These are phyloP conservation scores for Flaveria bidentis DNA, from an alignment of 129 eudicot genomes.

Conservation along the genomic window DNA sequence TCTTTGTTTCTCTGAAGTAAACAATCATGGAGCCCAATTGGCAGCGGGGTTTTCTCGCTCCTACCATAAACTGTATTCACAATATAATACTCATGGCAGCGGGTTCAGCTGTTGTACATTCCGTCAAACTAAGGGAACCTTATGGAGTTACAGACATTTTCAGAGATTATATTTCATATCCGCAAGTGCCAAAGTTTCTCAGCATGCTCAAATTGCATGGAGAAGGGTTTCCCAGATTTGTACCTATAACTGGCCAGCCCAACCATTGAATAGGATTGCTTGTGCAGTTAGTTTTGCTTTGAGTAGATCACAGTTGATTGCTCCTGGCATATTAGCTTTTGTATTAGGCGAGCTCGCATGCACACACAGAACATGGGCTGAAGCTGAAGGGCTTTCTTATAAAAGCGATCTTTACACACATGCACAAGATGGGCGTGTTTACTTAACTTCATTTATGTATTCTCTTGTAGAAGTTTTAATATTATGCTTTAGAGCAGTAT, in stretches of 20 bases:
- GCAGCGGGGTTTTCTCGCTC: slow-evolving; percentile 37
- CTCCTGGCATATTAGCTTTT: slow-evolving; percentile 81
- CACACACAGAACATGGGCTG: slow-evolving; percentile 45
- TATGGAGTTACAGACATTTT: slow-evolving; percentile 38
- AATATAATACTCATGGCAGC: slow-evolving; percentile 32
- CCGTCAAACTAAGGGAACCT: slow-evolving; percentile 40
- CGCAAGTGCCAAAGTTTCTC: slow-evolving; percentile 49
- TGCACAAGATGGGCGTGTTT: slow-evolving; percentile 77
- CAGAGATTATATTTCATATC: slow-evolving; percentile 36
- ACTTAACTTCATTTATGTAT: slow-evolving; percentile 50
- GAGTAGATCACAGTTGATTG: slow-evolving; percentile 68
- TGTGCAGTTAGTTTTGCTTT: slow-evolving; percentile 81
- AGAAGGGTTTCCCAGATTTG: slow-evolving; percentile 52
- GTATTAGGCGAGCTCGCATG: slow-evolving; percentile 60
- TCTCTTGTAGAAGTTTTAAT: slow-evolving; percentile 60
- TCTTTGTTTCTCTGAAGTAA: slow-evolving; percentile 25
- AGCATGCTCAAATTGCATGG: slow-evolving; percentile 68
- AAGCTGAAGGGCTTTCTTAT: slow-evolving; percentile 57
- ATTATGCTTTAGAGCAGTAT: slow-evolving; percentile 69
- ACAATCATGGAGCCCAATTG: slow-evolving; percentile 34
- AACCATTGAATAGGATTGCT: slow-evolving; percentile 62
- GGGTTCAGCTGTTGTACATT: slow-evolving; percentile 33
- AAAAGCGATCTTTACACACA: slow-evolving; percentile 58
- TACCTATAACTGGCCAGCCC: slow-evolving; percentile 46
- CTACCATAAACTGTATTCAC: slow-evolving; percentile 46